Conservation (phyloP, 2,329 filamentous ascomycete species). For the Xylaria sp. region DNA sequence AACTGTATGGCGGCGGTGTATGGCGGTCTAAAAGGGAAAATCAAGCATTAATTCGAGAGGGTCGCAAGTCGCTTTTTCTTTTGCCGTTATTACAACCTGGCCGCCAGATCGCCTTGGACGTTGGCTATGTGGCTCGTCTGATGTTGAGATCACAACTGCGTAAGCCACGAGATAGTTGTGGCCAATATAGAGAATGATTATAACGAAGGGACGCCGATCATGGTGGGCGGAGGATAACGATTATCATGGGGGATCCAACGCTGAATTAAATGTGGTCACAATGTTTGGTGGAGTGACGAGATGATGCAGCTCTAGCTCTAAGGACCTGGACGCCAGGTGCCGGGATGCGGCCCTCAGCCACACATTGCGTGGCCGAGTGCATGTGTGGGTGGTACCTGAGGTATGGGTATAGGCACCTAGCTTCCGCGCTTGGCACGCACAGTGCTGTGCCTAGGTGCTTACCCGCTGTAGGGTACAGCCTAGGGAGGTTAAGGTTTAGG, state of each 20-base stretch:
- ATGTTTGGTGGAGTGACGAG: conserved; percentile 21
- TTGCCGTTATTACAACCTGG: conserved; percentile 2
- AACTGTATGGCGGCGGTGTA: not conserved
- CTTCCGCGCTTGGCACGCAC: too few relatives aligned
- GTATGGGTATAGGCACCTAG: not conserved
- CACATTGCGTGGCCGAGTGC: conserved; percentile 23
- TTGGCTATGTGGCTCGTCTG: not conserved
- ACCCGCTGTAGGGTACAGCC: too few relatives aligned
- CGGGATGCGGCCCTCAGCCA: conserved; percentile 17
- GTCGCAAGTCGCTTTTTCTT: not conserved
- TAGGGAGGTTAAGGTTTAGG: too few relatives aligned
- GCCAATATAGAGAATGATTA: not conserved
- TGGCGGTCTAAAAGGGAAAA: not conserved
- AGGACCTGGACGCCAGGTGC: not conserved
- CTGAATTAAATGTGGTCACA: conserved; percentile 3
- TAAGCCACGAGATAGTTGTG: conserved; percentile 1
- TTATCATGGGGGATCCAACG: conserved; percentile 1
- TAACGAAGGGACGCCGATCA: conserved; percentile 23
- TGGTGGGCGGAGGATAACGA: conserved; percentile 17
- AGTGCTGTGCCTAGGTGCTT: too few relatives aligned
- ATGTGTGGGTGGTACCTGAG: not conserved
- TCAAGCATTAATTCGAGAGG: conserved; percentile 6
- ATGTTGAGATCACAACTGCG: not conserved
- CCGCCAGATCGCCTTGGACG: conserved; percentile 10
- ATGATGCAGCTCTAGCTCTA: conserved; percentile 8